A percentile compares a stretch with the other conserved stretches of the same genome.
Conservation (phyloP, 768 basidiomycete genomes). For the Leccinum incarnatum region DNA sequence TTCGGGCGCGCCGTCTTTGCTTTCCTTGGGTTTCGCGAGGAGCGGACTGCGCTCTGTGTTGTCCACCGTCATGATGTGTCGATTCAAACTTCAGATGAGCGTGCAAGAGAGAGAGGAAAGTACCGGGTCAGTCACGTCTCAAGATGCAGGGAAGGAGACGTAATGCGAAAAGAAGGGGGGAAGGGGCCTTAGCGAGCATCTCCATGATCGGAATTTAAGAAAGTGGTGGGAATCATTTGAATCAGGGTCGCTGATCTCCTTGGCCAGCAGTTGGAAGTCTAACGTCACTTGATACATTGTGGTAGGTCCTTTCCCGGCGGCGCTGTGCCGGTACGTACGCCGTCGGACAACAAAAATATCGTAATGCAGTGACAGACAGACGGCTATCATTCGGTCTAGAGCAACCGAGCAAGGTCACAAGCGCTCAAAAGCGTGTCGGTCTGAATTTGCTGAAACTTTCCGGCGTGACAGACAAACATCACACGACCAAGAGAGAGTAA, state of each 20-base stretch:
- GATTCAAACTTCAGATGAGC: background rate
- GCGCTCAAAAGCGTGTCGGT: too few species aligned
- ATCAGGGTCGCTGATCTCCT: background rate
- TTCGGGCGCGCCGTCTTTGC: slow-evolving; percentile 30
- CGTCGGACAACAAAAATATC: too few species aligned
- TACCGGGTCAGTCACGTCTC: background rate
- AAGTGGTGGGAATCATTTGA: background rate
- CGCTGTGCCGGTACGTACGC: too few species aligned
- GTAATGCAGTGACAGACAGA: too few species aligned
- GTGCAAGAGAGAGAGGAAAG: background rate
- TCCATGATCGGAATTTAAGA: background rate
- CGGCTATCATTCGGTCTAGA: too few species aligned
- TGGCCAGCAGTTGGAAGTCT: background rate
- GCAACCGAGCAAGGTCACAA: too few species aligned
- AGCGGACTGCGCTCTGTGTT: slow-evolving; percentile 29
- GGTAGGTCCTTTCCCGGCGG: too few species aligned
- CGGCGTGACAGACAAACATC: too few species aligned
- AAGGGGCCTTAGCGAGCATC: background rate
- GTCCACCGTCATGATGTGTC: slow-evolving; percentile 1
- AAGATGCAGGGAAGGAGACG: background rate
- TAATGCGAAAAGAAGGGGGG: background rate
- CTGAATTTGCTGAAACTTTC: too few species aligned
- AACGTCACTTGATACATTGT: background rate
- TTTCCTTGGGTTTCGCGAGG: slow-evolving; percentile 8
- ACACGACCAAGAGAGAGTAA: too few species aligned